These are phyloP conservation scores for Colletotrichum theobromicola DNA, from an alignment of 2,329 filamentous ascomycete species.

Conservation along the genomic window DNA sequence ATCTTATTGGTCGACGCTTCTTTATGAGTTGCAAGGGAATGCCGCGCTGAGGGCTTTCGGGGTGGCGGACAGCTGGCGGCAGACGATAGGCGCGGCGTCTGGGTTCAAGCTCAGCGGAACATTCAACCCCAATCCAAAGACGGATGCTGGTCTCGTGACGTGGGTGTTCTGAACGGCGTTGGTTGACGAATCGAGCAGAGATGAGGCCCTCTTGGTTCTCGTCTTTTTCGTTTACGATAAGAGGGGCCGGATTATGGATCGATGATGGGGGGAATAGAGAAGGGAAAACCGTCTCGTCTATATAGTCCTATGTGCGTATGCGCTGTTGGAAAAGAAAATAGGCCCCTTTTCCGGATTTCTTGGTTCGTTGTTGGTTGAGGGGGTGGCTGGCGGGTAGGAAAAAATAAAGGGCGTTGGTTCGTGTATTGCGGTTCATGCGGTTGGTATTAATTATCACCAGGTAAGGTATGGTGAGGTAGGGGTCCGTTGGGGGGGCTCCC, in stretches of 20 bases:
- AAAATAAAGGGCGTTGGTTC: background rate
- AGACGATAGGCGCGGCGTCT: constrained; percentile 10
- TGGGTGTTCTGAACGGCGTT: background rate
- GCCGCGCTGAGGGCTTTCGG: background rate
- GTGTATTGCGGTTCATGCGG: background rate
- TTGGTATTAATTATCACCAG: constrained; percentile 13
- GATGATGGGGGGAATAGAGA: background rate
- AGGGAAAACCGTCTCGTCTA: background rate
- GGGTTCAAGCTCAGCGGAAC: background rate
- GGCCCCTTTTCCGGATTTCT: background rate
- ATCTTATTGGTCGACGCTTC: constrained; percentile 33
- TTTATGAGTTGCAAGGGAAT: background rate
- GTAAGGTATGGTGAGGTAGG: constrained; percentile 4
- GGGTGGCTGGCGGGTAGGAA: background rate
- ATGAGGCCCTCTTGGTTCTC: background rate
- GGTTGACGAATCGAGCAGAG: background rate
- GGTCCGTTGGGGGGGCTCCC: background rate
- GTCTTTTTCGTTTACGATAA: background rate
- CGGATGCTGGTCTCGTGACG: constrained; percentile 14
- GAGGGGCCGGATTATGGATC: constrained; percentile 6
- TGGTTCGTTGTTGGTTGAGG: background rate
- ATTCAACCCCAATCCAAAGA: background rate
- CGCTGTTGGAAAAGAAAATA: background rate
- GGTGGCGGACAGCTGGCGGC: constrained; percentile 19
- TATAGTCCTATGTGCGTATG: background rate